Percentiles rank a stretch among this genome's conserved stretches.
Conservation (phyloP, 495 filamentous ascomycete genomes). For the Daldinia grandis region DNA sequence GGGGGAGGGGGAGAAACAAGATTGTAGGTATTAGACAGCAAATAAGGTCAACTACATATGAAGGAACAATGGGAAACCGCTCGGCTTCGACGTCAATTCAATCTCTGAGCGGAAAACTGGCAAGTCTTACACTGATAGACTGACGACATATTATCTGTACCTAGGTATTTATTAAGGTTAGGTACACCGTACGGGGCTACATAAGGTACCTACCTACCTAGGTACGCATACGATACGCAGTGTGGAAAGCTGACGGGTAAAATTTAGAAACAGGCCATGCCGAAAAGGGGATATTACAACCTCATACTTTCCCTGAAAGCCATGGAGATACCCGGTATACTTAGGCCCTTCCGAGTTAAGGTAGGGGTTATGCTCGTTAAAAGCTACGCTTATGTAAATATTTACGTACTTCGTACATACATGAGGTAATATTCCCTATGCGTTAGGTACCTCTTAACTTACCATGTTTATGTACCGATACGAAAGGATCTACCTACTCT, state of each 20-base stretch:
- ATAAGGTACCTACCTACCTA: constrained; percentile 15
- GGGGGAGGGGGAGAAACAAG: neutral
- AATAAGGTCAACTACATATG: neutral
- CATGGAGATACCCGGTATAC: constrained; percentile 10
- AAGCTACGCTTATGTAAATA: neutral
- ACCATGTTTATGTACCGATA: neutral
- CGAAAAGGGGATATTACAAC: constrained; percentile 11
- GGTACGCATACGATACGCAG: neutral
- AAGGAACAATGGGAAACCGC: constrained; percentile 18
- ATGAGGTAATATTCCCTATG: neutral
- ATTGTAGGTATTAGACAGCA: constrained; percentile 26
- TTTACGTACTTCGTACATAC: neutral
- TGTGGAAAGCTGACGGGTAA: constrained; percentile 24
- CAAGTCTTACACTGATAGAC: constrained; percentile 29
- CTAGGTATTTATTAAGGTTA: constrained; percentile 34
- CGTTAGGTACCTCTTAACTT: no score
- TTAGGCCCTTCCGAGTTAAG: neutral
- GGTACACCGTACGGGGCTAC: constrained; percentile 22
- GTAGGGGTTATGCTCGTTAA: neutral
- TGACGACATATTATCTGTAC: constrained; percentile 30
- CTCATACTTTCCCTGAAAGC: constrained; percentile 10
- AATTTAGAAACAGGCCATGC: constrained; percentile 32
- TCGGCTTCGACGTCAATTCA: constrained; percentile 20
- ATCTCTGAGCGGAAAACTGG: constrained; percentile 23
- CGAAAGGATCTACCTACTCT: constrained; percentile 1